phyloP scores from a whole-genome alignment of 805 yeast genomes.

The Candida corydali region DNA sequence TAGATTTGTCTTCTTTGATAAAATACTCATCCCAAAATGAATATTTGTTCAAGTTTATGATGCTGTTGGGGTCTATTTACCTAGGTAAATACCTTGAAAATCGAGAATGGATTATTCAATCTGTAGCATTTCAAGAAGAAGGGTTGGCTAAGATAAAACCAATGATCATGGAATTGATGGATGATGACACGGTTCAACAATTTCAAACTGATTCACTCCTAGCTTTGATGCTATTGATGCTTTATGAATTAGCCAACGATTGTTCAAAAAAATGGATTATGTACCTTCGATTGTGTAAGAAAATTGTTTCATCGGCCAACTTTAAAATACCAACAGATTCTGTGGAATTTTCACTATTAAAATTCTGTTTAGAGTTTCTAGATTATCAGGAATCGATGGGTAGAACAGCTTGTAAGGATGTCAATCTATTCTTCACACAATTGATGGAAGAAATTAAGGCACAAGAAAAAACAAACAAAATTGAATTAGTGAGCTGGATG shows the following conservation, averaged over 20 bases:
- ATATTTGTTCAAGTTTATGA: constrained; percentile 20
- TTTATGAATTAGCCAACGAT: constrained; percentile 24
- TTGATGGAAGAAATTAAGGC: constrained; percentile 10
- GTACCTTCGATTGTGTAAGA: constrained; percentile 17
- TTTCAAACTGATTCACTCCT: constrained; percentile 16
- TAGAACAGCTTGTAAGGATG: constrained; percentile 25
- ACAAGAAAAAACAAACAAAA: background rate
- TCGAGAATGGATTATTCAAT: constrained; percentile 15
- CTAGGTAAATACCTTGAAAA: constrained; percentile 14
- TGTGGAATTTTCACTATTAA: constrained; percentile 16
- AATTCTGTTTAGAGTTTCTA: constrained; percentile 21
- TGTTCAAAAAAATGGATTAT: constrained; percentile 19
- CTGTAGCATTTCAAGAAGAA: constrained; percentile 14
- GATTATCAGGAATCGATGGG: constrained; percentile 25
- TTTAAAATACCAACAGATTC: constrained; percentile 17
- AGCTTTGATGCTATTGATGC: constrained; percentile 18
- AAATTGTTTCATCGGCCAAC: constrained; percentile 12
- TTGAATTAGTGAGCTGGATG: constrained; percentile 23
- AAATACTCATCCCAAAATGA: constrained; percentile 21
- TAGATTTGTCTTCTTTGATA: constrained; percentile 17
- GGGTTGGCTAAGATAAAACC: constrained; percentile 14
- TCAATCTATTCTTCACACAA: constrained; percentile 18
- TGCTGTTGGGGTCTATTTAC: constrained; percentile 23
- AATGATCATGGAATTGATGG: constrained; percentile 7
- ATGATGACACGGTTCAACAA: background rate